Evolutionary conservation across 768 basidiomycete species (phyloP), one percentile per base, ranked within the genome.

Genomic region (Agaricus sinodeliciosus): DNA sequence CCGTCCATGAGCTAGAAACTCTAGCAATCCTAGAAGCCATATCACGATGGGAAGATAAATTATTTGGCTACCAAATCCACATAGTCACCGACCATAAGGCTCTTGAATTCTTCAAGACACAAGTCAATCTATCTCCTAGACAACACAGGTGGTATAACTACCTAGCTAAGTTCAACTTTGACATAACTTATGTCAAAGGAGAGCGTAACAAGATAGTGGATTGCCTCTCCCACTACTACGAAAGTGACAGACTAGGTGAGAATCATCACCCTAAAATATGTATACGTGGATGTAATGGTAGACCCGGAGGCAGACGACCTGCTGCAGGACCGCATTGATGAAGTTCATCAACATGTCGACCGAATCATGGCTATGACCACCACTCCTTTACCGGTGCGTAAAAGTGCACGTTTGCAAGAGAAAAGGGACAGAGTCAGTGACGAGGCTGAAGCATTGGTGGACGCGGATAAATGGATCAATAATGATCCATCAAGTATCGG

Each of bases 61-160:
- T 68, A 0, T 43, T 70, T 0, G 63, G 68, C 12, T 58, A 55
- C 26, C 43, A 36, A 3, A 48, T 70, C 48, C 65, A 59, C 18
- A n/a, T 56, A 11, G 22, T 64, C 18, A 60, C 62, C 0, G 62
- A 63, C 45, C 62, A 63, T 39, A 52, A 60, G 25, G 56, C 55
- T 0, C 51, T 64, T 2, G 58, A 61, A 31, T 65, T 65, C 58
- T 68, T 70, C 39, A 60, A 66, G 9, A 63, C 58, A 0, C 64
- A 68, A 48, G 0, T 13, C 0, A 19, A 44, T 3, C 26, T 65
- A n/a, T 54, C 56, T 0, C 39, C 41, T 6, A 55, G 63, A 9
- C 69, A 64, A 40, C 35, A 50, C 4, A 46, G 63, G 3, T 72
- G 69, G 68, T 57, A 57, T 31, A 65, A 71, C 15, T 71, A 62